Base-by-base conservation (phyloP, 2,329 filamentous ascomycete genomes). In the Cadophora sp. region DNA sequence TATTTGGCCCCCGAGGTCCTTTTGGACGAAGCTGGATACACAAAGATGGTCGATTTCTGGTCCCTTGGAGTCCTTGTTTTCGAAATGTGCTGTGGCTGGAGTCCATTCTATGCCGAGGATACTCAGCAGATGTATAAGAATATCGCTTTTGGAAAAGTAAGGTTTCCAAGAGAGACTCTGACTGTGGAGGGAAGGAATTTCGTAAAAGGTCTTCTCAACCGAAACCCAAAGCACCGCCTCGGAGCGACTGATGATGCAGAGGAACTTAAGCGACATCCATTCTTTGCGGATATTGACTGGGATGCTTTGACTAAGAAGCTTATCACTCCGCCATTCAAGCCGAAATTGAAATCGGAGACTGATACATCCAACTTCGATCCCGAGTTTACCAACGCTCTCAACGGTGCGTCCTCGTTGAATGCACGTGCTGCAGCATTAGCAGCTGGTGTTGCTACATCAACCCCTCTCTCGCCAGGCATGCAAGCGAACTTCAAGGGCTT, bases 41-140 rank as follows among this genome's bases (percentile, higher is more conserved):
- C 96, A 65, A 98, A 98, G 83, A 98, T 99, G 96, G 96, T 99
- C 7, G 96, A 99, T 79, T 99, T 98, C 80, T 99, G 96, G 96
- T 99, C 96, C 1, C 86, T 99, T 14, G 96, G 96, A 67, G 96
- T 99, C 59, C 85, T 99, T 65, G 96, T 99, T 1, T 99, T 99
- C 76, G 96, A 99, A 80, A 99, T 99, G 96, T 99, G 96, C 83
- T 99, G 96, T 76, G 96, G 96, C 40, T 99, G 96, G 96, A 97
- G 94, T 76, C 96, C 96, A 0, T 99, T 99, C 82, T 99, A 98
- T 76, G 96, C 96, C 66, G 96, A 99, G 77, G 96, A 99, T 78
- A 99, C 96, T 0, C 96, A 99, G 81, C 96, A 99, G 80, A 99
- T 99, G 96, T 99, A 99, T 85, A 99, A 99, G 85, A 99, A 99